Base-by-base conservation (phyloP, 371 early-diverging fungal species). In the Haplosporangium sp. region DNA sequence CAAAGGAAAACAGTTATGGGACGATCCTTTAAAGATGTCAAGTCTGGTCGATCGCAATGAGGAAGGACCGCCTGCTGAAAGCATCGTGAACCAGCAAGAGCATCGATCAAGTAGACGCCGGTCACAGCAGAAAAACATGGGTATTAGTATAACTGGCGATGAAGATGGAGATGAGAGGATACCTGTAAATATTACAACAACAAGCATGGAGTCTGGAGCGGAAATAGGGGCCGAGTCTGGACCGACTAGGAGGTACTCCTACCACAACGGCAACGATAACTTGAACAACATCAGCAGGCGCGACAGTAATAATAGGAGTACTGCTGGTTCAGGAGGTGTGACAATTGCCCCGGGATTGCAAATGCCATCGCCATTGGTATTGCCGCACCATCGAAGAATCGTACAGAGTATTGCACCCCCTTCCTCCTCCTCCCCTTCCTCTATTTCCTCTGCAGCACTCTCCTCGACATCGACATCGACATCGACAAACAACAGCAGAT, bases 361-460 rank as follows among this genome's bases (percentile, higher is more conserved):
- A 21, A 48, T 75, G 45, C 76, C 76, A 0, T 75, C 76, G 3
- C 62, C 69, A 6, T 38, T 75, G 20, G 54, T 75, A 9, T 37
- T 75, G 29, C 76, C 76, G 2, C 76, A 75, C 45, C 76, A 75
- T n/a, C 64, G 76, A 1, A 40, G 70, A 38, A 69, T 75, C 1
- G 67, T 51, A 1, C 65, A 75, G 14, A 65, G n/a, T 23, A 53
- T 65, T 16, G 29, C 50, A 4, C 18, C 55, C 23, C 14, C 53
- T 14, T 43, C 53, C 21, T 52, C 51, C 21, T 52, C 51, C 29
- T 23, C 52, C n/a, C 16, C 50, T 18, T n/a, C 50, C 12, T 8
- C 50, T n/a, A 1, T 48, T 20, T 16, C 50, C 13, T 18, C 50
- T 21, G 9, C 50, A 18, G 18, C 11, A 23, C 4, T 43, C 40